Percentiles rank a stretch among this genome's conserved stretches.
Evolutionary conservation across 2,329 filamentous ascomycete species (phyloP).

Genomic region (Fusarium coffeatum): DNA sequence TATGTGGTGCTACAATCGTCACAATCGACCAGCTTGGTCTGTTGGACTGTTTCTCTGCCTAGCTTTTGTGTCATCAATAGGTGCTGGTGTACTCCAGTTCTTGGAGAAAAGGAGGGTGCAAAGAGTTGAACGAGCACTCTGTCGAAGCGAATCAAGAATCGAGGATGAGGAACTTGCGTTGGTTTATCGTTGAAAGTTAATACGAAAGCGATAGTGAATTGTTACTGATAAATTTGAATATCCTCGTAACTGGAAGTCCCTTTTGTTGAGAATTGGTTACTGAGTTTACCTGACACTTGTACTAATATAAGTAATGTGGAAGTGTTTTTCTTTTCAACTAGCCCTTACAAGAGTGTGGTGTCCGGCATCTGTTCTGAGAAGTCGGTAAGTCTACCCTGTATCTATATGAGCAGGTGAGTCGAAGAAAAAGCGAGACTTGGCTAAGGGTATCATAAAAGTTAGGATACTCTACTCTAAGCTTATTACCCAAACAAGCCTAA

Average conservation of each 20-base stretch:
- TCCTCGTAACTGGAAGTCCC: neutral
- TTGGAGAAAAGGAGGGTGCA: neutral
- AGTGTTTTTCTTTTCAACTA: neutral
- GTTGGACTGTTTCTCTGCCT: neutral
- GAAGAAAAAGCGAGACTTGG: too few relatives aligned
- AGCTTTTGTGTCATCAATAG: neutral
- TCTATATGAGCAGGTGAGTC: neutral
- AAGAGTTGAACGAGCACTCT: fast-evolving
- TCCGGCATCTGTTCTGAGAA: neutral
- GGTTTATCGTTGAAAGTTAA: neutral
- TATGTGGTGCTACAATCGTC: neutral
- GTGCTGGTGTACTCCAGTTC: neutral
- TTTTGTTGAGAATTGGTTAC: fast-evolving
- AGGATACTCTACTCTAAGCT: too few relatives aligned
- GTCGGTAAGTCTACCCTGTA: neutral
- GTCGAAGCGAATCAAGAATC: neutral
- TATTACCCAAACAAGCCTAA: too few relatives aligned
- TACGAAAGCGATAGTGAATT: too few relatives aligned
- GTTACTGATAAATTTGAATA: too few relatives aligned
- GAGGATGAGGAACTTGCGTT: neutral
- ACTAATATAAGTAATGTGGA: neutral
- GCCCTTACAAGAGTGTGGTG: neutral
- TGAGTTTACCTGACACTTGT: neutral
- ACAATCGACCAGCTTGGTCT: neutral
- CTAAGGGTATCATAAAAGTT: too few relatives aligned